Base-by-base conservation (phyloP, 2,329 filamentous ascomycete genomes). In the Talaromyces verruculosus region DNA sequence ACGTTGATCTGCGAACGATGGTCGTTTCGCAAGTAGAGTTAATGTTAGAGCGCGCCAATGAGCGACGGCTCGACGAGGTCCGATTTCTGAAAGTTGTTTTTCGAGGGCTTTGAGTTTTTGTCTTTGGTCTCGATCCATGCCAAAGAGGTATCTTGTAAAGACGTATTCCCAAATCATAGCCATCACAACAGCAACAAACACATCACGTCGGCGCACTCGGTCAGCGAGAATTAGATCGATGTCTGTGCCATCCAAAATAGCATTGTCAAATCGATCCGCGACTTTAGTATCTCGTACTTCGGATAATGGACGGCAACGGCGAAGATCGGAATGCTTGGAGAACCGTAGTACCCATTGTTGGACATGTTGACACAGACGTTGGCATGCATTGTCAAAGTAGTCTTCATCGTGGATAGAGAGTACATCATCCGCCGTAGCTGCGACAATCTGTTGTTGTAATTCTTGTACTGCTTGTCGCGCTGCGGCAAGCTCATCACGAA, bases 111-210 rank as follows among this genome's bases (percentile, higher is more conserved):
- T 98, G 77, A 99, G 89, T 80, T 98, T 98, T 79, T 98, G 93
- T 72, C 95, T 88, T 80, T 99, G 95, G 79, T 98, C 95, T 72
- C 93, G 88, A 77, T 99, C 95, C 92, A 99, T 97, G 72, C 95
- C 95, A 77, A 99, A 99, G 30, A 99, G 88, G 78, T 99, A 99
- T 69, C 95, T 89, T 8, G 94, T 97, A 76, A 99, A 99, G 76
- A 99, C 89, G 75, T 96, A 97, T 79, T 99, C 95, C 93, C 93
- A 99, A 61, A 99, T 89, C 93, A 99, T 97, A 68, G 91, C 95
- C 93, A 98, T 98, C 65, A 94, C 92, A 78, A 99, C 93, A 43
- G 93, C 95, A 92, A 98, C 97, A 84, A 99, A 97, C 66, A 98
- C 89, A 77, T 98, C 94, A 67, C 94, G 89, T 68, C 95, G 89